Percentiles rank a stretch among this genome's conserved stretches.
These are phyloP conservation scores for Botrytis byssoidea DNA, from an alignment of 2,329 filamentous ascomycete genomes.

Conservation along the genomic window DNA sequence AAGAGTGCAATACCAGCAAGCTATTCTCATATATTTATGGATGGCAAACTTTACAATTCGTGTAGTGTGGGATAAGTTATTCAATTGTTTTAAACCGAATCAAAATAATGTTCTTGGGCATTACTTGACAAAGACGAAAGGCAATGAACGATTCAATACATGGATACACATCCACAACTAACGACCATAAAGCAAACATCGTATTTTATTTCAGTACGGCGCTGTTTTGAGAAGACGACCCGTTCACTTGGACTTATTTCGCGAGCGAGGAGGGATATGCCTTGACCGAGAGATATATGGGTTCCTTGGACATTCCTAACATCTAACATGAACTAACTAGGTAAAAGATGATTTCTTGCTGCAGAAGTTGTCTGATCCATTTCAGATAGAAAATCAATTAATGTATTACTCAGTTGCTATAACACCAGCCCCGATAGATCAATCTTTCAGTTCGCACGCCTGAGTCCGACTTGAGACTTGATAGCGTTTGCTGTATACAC, in stretches of 20 bases:
- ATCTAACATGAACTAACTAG: neutral
- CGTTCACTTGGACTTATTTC: neutral
- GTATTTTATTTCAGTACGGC: no score
- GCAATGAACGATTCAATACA: neutral
- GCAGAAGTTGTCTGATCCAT: neutral
- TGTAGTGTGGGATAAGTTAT: neutral
- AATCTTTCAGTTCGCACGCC: neutral
- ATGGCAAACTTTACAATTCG: neutral
- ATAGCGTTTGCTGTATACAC: neutral
- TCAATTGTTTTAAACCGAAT: neutral
- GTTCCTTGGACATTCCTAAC: neutral
- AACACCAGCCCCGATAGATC: neutral
- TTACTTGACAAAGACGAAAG: neutral
- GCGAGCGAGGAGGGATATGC: neutral
- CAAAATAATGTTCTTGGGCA: no score
- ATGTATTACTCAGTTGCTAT: no score
- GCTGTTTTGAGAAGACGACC: neutral
- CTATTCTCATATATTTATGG: neutral
- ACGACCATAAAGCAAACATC: neutral
- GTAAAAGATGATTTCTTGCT: no score
- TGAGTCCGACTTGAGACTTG: neutral
- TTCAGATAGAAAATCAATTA: neutral
- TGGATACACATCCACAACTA: neutral
- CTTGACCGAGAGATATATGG: neutral
- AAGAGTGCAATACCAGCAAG: neutral